Evolutionary conservation across 495 filamentous ascomycete genomes (phyloP).

Genomic region (Alectoria sarmentosa): DNA sequence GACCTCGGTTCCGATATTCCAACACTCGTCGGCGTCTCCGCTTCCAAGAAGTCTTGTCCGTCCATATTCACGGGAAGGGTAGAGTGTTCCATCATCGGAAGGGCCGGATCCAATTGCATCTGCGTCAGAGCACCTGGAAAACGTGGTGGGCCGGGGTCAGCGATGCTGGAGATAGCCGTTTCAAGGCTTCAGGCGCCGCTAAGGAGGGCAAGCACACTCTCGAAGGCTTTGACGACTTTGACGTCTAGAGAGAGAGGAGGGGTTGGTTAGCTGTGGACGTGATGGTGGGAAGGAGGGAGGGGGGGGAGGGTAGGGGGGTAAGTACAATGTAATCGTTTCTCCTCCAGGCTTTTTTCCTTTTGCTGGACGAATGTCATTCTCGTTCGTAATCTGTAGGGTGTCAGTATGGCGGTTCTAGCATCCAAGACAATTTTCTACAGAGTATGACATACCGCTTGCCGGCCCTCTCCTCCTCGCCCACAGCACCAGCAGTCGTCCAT

Average conservation of each 20-base stretch:
- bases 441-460: conserved; percentile 56
- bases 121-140: not conserved
- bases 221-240: conserved; percentile 73
- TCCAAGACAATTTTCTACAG: too few species aligned
- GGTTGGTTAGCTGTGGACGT: not conserved
- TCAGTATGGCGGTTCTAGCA: too few species aligned
- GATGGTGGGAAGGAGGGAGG: not conserved
- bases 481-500: conserved; percentile 59
- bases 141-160: too few species aligned
- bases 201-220: conserved; percentile 67
- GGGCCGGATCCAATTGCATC: not conserved
- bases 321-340: conserved; percentile 68
- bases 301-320: not conserved
- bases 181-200: conserved; percentile 20
- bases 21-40: too few species aligned
- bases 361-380: conserved; percentile 66
- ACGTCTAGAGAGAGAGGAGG: conserved; percentile 39
- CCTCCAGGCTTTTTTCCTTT: conserved; percentile 56
- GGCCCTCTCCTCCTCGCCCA: conserved; percentile 64
- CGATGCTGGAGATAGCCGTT: not conserved
- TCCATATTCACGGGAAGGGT: too few species aligned
- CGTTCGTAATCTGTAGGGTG: conserved; percentile 68
- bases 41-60: too few species aligned
- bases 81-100: too few species aligned
- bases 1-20: not conserved